Base-by-base conservation (phyloP, 768 basidiomycete species). In the Cubamyces lactineus region DNA sequence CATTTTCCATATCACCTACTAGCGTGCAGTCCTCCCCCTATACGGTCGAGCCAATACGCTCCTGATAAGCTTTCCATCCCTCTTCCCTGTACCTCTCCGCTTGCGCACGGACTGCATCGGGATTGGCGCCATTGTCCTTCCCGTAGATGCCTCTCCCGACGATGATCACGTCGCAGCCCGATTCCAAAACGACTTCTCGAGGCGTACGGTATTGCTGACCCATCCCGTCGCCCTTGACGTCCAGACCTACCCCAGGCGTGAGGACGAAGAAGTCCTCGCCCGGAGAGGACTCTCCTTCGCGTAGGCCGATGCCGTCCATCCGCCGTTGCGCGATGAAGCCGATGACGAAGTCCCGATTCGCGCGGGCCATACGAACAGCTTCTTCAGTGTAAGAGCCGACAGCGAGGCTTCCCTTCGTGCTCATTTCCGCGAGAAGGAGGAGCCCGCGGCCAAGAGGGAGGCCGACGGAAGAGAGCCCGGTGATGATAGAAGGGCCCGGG, bases 141-240 rank as follows among this genome's bases (percentile, higher is more conserved):
- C 92, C 94, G 73, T 97, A 96, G 41, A 99, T 88, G 0, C 97
- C 97, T 62, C 97, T 80, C 28, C 97, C 97, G 48, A 99, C 97
- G 61, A 99, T 98, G 71, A 98, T 98, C 21, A 98, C 84, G 76
- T 99, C 97, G 73, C 92, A 92, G 28, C 94, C 96, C 47, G 83
- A 84, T 47, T 89, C 86, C 17, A 84, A 71, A 28, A 99, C 78
- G 24, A 96, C 96, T 72, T 96, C 82, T 34, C 82, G 76, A 1
- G 97, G 97, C 3, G 95, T 94, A 58, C 93, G 81, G 74, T 98
- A 98, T 73, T 97, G 94, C 75, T 98, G 96, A 17, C 96, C 97
- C 88, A 95, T 89, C 11, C 78, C 76, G 73, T 98, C 97, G 8
- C 68, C 75, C 63, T 64, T 69, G 17, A 57, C 71, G 64, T 92